A percentile compares a stretch with the other conserved stretches of the same genome.
Conservation (phyloP, 805 yeast species). For the Naumovozyma dairenensis region DNA sequence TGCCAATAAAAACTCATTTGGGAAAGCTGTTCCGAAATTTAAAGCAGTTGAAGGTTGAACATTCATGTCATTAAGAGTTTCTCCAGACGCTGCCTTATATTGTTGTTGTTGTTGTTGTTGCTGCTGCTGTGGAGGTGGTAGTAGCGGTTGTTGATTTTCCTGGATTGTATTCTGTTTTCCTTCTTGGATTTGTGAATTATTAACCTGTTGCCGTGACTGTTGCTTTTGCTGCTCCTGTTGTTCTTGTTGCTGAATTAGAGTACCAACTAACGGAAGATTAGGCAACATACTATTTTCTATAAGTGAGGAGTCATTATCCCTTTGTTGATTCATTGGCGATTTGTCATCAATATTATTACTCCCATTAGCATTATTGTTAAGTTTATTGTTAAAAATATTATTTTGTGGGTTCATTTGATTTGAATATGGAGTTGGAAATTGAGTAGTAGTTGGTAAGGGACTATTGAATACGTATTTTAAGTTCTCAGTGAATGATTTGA, state of each 20-base stretch:
- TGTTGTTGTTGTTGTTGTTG: conserved; percentile 1
- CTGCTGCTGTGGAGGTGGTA: conserved; percentile 1
- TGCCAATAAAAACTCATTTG: conserved; percentile 25
- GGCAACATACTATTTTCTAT: conserved; percentile 22
- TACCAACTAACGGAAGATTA: conserved; percentile 7
- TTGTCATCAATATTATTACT: conserved; percentile 2
- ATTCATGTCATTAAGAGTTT: conserved; percentile 23
- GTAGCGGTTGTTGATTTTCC: conserved; percentile 2
- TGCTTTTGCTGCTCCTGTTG: background rate
- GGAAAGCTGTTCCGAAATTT: conserved; percentile 17
- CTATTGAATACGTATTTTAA: conserved; percentile 24
- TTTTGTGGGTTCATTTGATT: conserved; percentile 10
- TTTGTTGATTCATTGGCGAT: conserved; percentile 2
- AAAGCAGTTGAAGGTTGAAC: conserved; percentile 28
- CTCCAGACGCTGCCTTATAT: conserved; percentile 7
- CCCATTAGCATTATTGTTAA: conserved; percentile 3
- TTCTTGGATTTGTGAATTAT: background rate
- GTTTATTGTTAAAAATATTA: conserved; percentile 3
- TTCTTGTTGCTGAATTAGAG: background rate
- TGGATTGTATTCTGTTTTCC: conserved; percentile 1
- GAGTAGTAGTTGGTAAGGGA: conserved; percentile 25
- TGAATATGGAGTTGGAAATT: conserved; percentile 28
- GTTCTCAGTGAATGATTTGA: conserved; percentile 21
- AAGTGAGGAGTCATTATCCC: conserved; percentile 17
- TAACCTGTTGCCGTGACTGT: background rate